phyloP scores from a whole-genome alignment of 208 protist genomes.

The Balamuthia mandrillaris region DNA sequence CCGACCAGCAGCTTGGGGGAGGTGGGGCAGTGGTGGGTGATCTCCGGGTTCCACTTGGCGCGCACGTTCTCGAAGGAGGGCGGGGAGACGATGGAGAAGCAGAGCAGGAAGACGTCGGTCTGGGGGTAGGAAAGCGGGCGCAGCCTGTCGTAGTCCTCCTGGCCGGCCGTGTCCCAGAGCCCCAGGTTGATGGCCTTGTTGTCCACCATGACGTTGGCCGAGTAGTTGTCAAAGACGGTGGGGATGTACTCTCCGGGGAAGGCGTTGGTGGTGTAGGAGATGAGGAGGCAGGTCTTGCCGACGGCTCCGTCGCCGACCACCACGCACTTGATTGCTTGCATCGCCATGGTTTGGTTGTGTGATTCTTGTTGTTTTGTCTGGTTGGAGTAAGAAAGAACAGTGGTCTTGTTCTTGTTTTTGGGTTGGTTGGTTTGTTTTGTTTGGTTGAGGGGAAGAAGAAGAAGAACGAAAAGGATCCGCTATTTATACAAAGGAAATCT shows the following conservation, averaged over 20 bases:
- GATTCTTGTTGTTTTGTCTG: too few species aligned
- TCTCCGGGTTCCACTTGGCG: slow-evolving; percentile 61
- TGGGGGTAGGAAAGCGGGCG: slow-evolving; percentile 86
- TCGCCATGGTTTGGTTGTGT: too few species aligned
- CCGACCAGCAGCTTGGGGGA: slow-evolving; percentile 82
- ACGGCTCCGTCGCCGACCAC: slow-evolving; percentile 17
- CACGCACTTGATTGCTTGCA: slow-evolving; percentile 23
- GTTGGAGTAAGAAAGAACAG: too few species aligned
- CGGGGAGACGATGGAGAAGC: slow-evolving; percentile 76
- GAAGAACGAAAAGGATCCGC: too few species aligned
- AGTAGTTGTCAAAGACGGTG: slow-evolving; percentile 75
- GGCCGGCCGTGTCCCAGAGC: slow-evolving; percentile 91
- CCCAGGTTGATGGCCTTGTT: slow-evolving; percentile 80
- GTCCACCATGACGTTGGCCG: slow-evolving; percentile 43
- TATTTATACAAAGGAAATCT: too few species aligned
- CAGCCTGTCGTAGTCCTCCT: slow-evolving; percentile 87
- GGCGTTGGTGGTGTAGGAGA: slow-evolving; percentile 75
- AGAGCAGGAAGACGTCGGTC: slow-evolving; percentile 79
- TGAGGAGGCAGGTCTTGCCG: slow-evolving; percentile 75
- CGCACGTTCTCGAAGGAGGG: slow-evolving; percentile 72
- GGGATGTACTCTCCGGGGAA: slow-evolving; percentile 78
- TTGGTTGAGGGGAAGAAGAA: too few species aligned
- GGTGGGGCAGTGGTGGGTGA: slow-evolving; percentile 62
- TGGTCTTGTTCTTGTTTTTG: too few species aligned
- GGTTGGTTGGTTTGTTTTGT: too few species aligned